Base-by-base conservation (phyloP, 495 filamentous ascomycete species). In the Cercophora newfieldiana region DNA sequence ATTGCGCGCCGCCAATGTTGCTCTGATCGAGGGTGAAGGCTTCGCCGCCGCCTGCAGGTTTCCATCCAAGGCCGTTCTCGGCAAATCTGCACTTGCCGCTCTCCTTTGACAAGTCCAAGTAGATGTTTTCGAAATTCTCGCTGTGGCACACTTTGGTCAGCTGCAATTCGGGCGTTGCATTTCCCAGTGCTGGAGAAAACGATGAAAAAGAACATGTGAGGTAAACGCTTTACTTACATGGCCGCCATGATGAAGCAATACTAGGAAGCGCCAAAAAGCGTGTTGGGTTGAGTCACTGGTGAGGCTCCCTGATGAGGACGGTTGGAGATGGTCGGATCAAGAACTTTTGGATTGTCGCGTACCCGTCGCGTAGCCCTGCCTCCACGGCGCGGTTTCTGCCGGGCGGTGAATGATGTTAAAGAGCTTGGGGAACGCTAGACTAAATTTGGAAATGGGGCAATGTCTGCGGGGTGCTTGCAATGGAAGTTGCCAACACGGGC, bases 121-220 rank as follows among this genome's bases (percentile, higher is more conserved):
- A 91, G 80, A 97, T 97, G 74, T 91, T 91, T 72, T 98, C 93
- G 74, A 99, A 99, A 74, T 87, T 92, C 86, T 99, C 95, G 63
- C 84, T 87, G 53, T 1, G 21, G 25, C 10, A 21, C 16, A 25
- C 55, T 22, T 25, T n/a, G 16, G 66, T 66, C 30, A 68, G 69
- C 30, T 59, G 21, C 16, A n/a, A 53, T 22, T 19, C 16, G n/a
- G 2, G 37, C 37, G 12, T 44, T 8, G 37, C 2, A 53, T 3
- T 24, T 7, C n/a, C 10, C 10, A 1, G n/a, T 25, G 4, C 2
- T 29, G 54, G 10, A 57, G 14, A 10, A 57, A 30, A 28, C 3
- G 16, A n/a, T 4, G 25, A 56, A 28, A 57, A 25, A 14, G 6
- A 24, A 6, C 26, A 28, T 2, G 14, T 6, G 12, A 26, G 7